A percentile compares a stretch with the other conserved stretches of the same genome.
Evolutionary conservation across 768 basidiomycete genomes (phyloP).

Genomic region (Gelatoporia subvermispora): DNA sequence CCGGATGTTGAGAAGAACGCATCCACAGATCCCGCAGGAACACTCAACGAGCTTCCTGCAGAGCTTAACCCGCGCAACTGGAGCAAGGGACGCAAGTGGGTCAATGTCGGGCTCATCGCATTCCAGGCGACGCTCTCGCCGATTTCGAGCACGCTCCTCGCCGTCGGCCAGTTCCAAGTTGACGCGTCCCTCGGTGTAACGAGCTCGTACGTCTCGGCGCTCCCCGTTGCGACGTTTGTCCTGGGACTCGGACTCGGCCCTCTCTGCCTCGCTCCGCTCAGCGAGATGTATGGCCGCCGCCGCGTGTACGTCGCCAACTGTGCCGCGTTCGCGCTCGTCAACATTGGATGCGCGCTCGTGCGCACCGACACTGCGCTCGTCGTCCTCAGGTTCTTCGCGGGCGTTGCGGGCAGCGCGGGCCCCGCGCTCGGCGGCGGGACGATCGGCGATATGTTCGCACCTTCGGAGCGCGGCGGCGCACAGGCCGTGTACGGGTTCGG

Average conservation of each 20-base stretch:
- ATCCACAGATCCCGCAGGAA: neutral
- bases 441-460: constrained; percentile 3
- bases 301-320: constrained; percentile 40
- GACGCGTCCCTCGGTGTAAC: constrained; percentile 1
- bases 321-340: neutral
- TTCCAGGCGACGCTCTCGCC: constrained; percentile 6
- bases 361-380: neutral
- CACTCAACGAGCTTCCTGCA: neutral
- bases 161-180: constrained; percentile 1
- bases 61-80: constrained; percentile 2
- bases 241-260: constrained; percentile 28
- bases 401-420: constrained; percentile 3
- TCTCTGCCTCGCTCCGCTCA: constrained; percentile 58
- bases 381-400: neutral
- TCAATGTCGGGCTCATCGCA: constrained; percentile 3
- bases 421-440: constrained; percentile 4
- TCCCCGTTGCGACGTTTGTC: constrained; percentile 3
- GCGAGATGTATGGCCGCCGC: constrained; percentile 68
- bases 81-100: constrained; percentile 4
- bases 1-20: neutral
- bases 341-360: constrained; percentile 2
- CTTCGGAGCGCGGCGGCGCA: constrained; percentile 1
- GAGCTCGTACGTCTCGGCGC: neutral
- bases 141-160: constrained; percentile 5
- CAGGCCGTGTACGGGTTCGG: constrained; percentile 4